A percentile compares a stretch with the other conserved stretches of the same genome.
Conservation (phyloP, 208 protist genomes). For the Trypanosomatidae sp. region DNA sequence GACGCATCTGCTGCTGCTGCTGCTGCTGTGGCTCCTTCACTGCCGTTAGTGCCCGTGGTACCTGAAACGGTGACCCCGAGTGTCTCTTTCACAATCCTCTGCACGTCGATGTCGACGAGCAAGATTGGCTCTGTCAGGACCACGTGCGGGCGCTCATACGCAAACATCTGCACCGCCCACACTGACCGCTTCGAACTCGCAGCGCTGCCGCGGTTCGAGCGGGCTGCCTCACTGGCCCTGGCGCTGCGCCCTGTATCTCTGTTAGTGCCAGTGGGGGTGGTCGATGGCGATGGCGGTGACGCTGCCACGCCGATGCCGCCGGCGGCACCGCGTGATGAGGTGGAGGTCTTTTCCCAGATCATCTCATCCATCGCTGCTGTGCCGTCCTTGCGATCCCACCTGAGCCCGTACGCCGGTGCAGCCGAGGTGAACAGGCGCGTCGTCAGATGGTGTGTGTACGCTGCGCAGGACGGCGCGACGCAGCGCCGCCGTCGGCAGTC, state of each 20-base stretch:
- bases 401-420: conserved; percentile 25
- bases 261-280: neutral
- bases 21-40: neutral
- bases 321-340: neutral
- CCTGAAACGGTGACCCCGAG: neutral
- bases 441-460: conserved; percentile 19
- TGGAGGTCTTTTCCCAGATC: conserved; percentile 8
- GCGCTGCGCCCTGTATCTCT: neutral
- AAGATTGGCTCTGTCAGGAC: conserved; percentile 15
- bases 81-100: conserved; percentile 14
- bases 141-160: conserved; percentile 26
- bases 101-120: conserved; percentile 26
- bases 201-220: conserved; percentile 1
- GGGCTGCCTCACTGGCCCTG: neutral
- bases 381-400: conserved; percentile 31
- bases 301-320: neutral
- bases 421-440: conserved; percentile 25
- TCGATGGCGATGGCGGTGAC: neutral
- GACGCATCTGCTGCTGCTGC: neutral
- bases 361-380: conserved; percentile 34
- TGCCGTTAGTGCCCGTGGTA: neutral
- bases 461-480: conserved; percentile 9
- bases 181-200: conserved; percentile 9
- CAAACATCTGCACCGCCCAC: conserved; percentile 26
- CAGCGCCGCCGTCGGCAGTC: conserved; percentile 20